These are phyloP conservation scores for Xylariaceae sp. DNA, from an alignment of 2,329 filamentous ascomycete genomes.

Conservation along the genomic window DNA sequence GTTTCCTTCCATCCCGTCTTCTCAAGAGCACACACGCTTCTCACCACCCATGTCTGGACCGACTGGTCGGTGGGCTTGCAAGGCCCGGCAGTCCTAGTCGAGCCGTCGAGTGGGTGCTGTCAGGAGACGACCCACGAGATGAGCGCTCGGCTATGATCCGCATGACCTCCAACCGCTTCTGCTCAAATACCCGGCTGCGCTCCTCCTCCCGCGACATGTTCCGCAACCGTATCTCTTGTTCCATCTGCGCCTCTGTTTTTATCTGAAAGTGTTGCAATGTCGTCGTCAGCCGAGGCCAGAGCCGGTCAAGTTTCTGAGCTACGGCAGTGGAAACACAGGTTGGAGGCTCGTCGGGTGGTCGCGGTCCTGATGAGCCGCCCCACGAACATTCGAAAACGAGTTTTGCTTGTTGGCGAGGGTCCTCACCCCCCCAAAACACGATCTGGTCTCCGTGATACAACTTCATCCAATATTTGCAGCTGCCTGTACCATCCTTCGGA, in stretches of 20 bases:
- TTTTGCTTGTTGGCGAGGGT: slow-evolving; percentile 38
- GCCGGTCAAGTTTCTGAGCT: slow-evolving; percentile 46
- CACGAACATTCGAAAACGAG: slow-evolving; percentile 53
- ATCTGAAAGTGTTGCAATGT: slow-evolving; percentile 41
- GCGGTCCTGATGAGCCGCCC: slow-evolving; percentile 48
- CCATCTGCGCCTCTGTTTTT: slow-evolving; percentile 41
- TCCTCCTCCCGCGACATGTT: slow-evolving; percentile 45
- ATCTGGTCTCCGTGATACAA: slow-evolving; percentile 75
- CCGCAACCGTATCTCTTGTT: slow-evolving; percentile 40
- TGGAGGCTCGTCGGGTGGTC: slow-evolving; percentile 34
- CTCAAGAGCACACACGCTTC: too few species aligned
- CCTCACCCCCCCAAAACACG: slow-evolving; percentile 59
- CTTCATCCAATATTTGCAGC: slow-evolving; percentile 61
- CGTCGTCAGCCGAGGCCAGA: slow-evolving; percentile 43
- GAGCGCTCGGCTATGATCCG: slow-evolving; percentile 32
- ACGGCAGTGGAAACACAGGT: slow-evolving; percentile 36
- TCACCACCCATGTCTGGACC: too few species aligned
- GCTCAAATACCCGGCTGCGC: slow-evolving; percentile 48
- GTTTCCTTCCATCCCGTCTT: too few species aligned
- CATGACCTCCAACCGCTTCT: slow-evolving; percentile 43
- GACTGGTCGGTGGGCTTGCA: too few species aligned
- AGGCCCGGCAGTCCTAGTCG: too few species aligned
- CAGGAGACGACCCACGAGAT: slow-evolving; percentile 4
- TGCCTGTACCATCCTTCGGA: slow-evolving; percentile 47
- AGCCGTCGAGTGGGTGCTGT: too few species aligned